These are phyloP conservation scores for Didymella pinodella DNA, from an alignment of 2,329 filamentous ascomycete species.

Conservation along the genomic window DNA sequence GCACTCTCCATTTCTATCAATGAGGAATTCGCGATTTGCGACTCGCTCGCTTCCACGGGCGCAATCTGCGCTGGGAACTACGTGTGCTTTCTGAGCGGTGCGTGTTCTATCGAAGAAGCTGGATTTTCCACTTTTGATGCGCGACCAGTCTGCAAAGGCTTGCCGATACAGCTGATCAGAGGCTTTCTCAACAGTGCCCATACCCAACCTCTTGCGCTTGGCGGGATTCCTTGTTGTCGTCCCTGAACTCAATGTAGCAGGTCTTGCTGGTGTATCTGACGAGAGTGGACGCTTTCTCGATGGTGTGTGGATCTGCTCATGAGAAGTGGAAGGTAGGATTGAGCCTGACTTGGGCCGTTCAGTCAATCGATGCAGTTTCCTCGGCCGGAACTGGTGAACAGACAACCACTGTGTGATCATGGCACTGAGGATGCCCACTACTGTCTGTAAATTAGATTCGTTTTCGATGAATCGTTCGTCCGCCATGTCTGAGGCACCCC, in stretches of 20 bases:
- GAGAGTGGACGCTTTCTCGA: neutral
- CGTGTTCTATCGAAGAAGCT: conserved; percentile 39
- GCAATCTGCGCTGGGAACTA: neutral
- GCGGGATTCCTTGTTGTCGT: conserved; percentile 4
- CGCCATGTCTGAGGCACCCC: conserved; percentile 4
- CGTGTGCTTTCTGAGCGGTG: neutral
- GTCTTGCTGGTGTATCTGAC: neutral
- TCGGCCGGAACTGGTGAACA: conserved; percentile 72
- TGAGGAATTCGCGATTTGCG: neutral
- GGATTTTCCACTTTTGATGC: conserved; percentile 54
- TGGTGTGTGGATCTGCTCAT: neutral
- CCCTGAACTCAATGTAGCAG: neutral
- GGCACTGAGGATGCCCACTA: conserved; percentile 71
- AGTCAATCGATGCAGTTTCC: conserved; percentile 25
- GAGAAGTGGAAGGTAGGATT: conserved; percentile 4
- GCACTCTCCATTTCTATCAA: neutral
- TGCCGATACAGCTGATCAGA: conserved; percentile 13
- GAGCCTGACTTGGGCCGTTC: conserved; percentile 17
- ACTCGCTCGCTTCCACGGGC: neutral
- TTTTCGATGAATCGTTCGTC: conserved; percentile 38
- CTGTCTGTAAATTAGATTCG: conserved; percentile 57
- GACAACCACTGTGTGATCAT: conserved; percentile 78
- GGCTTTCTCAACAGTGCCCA: neutral
- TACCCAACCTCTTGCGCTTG: conserved; percentile 34
- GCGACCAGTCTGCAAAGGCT: conserved; percentile 52